Base-by-base conservation (phyloP, 352 stramenopile genomes). In the Aphanomyces euteiches region DNA sequence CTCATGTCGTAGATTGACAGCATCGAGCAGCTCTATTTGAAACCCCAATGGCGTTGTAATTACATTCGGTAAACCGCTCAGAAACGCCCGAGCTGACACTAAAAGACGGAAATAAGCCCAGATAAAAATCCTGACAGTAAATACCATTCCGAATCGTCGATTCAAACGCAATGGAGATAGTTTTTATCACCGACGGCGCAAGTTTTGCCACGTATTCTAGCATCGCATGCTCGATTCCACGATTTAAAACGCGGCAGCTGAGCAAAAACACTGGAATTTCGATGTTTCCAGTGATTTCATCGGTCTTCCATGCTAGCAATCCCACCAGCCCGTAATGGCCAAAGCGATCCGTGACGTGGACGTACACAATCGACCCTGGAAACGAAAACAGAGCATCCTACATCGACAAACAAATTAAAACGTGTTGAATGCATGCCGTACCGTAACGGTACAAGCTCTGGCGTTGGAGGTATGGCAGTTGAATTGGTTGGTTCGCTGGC, bases 311-410 rank as follows among this genome's bases (percentile, higher is more conserved):
- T 15, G 85, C 68, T 56, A 74, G 70, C 21, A 78, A 72, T 47
- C 78, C 82, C 13, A 92, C 84, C 1, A 92, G 76, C 3, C 84
- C 84, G 21, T 92, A 92, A 65, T 92, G 84, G 17, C 84, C 84
- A 47, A 88, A 90, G 13, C 83, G 80, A 50, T 92, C 84, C 0
- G 84, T 90, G 68, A 90, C 84, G 7, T 83, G 75, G 8, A 81
- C 80, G 47, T 79, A 83, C 45, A 90, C 50, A 13, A 79, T 80
- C 15, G 61, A 74, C 13, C 79, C 74, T 1, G 39, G 48, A 0
- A 40, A 15, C 17, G 48, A 43, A 5, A 40, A 34, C 28, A 78
- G 41, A 60, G 89, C 88, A 0, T 50, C 21, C 1, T 73, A 28
- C 19, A 90, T 66, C 3, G 15, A 12, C 4, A 77, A 47, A 47